Conservation (phyloP, 768 basidiomycete species). For the Agrocybe chaxingu region DNA sequence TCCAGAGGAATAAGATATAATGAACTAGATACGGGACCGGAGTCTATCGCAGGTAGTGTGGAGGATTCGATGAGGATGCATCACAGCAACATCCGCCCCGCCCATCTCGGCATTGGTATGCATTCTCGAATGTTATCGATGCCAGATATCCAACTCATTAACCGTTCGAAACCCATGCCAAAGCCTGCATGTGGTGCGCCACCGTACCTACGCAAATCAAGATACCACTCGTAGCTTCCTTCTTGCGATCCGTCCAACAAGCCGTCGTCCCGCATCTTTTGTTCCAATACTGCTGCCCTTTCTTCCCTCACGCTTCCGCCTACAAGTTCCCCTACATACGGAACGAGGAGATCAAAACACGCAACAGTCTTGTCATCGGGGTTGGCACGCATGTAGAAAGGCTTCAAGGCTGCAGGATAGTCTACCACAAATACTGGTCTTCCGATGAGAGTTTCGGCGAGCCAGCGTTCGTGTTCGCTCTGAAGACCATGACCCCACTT, state of each 20-base stretch:
- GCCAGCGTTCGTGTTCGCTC: constrained; percentile 92
- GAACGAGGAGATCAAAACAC: constrained; percentile 96
- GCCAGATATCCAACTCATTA: constrained; percentile 84
- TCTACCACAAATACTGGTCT: constrained; percentile 91
- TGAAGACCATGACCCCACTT: constrained; percentile 70
- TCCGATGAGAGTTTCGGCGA: constrained; percentile 63
- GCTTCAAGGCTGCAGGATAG: constrained; percentile 81
- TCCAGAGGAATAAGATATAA: too few species aligned
- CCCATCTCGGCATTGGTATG: constrained; percentile 89
- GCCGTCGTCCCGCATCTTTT: constrained; percentile 42
- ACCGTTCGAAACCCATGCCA: constrained; percentile 92
- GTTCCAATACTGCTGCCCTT: constrained; percentile 47
- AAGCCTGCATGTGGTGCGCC: constrained; percentile 93
- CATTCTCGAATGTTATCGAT: constrained; percentile 92
- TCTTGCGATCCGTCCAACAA: constrained; percentile 11
- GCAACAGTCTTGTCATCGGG: constrained; percentile 47
- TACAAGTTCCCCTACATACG: constrained; percentile 81
- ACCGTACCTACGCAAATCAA: constrained; percentile 80
- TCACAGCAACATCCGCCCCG: constrained; percentile 71
- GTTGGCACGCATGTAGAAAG: constrained; percentile 94
- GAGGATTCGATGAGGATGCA: not conserved
- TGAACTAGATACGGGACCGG: too few species aligned
- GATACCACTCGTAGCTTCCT: constrained; percentile 62
- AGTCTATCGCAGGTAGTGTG: not conserved
- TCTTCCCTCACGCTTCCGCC: constrained; percentile 93